Base-by-base conservation (phyloP, 257 asterid species). In the Rhazya stricta region DNA sequence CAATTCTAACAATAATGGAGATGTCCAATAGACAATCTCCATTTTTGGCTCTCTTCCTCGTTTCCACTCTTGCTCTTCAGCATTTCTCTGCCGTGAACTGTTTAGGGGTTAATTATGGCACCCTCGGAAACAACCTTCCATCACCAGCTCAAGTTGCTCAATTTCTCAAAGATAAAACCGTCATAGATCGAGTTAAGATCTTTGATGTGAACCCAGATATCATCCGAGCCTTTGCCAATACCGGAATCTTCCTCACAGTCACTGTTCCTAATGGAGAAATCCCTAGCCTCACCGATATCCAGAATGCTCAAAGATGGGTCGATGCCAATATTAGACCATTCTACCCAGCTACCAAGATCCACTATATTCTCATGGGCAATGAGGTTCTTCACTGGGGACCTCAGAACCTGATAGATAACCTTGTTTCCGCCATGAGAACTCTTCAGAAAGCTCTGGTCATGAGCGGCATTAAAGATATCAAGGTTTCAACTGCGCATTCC, bases 371-470 rank as follows among this genome's bases (percentile, higher is more conserved):
- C 56, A 89, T 92, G 43, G 99, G 99, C 2, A 94, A 87, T 76
- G 97, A 94, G 58, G 80, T 94, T 58, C 97, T 94, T 75, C 97
- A 92, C 74, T 94, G 97, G 97, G 97, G 96, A 23, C 96, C 97
- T 0, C 97, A 93, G 80, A 70, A 77, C 45, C 81, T 92, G 32
- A 66, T 73, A 18, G 95, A 89, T 81, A 85, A 81, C 72, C 87
- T 94, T 66, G 99, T 94, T 66, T n/a, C 83, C 45, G 97, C 99
- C 71, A 88, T 92, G 96, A 63, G 80, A 1, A 79, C 83, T 2
- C 73, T 94, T 63, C 88, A 94, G 79, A 5, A 74, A 12, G 96
- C 97, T 4, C 86, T 94, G 7, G n/a, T 36, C 7, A 29, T 1
- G 19, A 29, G 77, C 45, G 90, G 90, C 7, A 78, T 92, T 15